These are phyloP conservation scores for Pyrenochaeta sp. DNA, from an alignment of 2,329 filamentous ascomycete species.

Conservation along the genomic window DNA sequence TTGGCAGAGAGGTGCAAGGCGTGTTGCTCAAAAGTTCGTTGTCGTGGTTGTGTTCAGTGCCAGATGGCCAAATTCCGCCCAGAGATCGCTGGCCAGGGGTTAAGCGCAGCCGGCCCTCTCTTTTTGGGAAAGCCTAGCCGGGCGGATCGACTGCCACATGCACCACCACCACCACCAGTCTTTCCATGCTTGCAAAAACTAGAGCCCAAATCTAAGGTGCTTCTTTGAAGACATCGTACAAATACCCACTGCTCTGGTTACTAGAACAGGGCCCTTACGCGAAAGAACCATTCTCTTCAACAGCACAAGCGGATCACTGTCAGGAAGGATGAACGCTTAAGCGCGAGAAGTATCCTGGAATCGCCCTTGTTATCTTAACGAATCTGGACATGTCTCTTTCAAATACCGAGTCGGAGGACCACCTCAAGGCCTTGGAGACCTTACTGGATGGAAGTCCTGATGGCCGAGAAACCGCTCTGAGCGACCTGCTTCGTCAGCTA, in stretches of 20 bases:
- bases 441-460: conserved; percentile 23
- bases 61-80: conserved; percentile 38
- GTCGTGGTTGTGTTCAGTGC: conserved; percentile 27
- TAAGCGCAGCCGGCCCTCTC: conserved; percentile 27
- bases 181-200: conserved; percentile 12
- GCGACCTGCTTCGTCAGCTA: conserved; percentile 22
- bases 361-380: conserved; percentile 10
- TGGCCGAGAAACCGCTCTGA: conserved; percentile 21
- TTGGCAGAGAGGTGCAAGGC: conserved; percentile 16
- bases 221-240: no score
- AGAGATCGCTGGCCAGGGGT: conserved; percentile 28
- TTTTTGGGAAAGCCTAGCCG: conserved; percentile 18
- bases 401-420: conserved; percentile 23
- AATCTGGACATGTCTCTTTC: conserved; percentile 27
- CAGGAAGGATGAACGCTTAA: conserved; percentile 21
- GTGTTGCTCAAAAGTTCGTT: conserved; percentile 16
- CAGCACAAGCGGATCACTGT: no score
- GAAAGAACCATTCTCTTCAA: no score
- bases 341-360: conserved; percentile 7
- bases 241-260: no score
- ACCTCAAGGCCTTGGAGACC: conserved; percentile 22
- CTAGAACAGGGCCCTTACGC: no score
- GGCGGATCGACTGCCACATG: conserved; percentile 19
- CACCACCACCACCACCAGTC: no score
- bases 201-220: no score